phyloP scores from a whole-genome alignment of 495 filamentous ascomycete species.

The Cenococcum geophilum region DNA sequence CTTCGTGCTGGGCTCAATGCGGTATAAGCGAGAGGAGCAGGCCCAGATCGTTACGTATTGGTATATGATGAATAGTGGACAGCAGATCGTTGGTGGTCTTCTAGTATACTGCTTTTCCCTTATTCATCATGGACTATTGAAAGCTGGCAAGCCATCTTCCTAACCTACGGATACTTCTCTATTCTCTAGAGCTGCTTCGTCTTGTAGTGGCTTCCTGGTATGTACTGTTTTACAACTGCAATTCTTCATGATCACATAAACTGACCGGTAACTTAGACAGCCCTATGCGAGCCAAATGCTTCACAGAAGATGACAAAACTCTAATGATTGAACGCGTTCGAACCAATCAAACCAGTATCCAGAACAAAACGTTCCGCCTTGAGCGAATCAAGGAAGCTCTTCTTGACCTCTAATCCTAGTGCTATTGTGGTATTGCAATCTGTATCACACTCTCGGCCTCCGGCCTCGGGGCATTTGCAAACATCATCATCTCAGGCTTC shows the following conservation, averaged over 20 bases:
- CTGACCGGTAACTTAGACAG: conserved; percentile 22
- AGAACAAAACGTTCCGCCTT: conserved; percentile 23
- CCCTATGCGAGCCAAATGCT: conserved; percentile 36
- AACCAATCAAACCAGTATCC: conserved; percentile 23
- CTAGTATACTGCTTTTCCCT: conserved; percentile 54
- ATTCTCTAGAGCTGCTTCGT: conserved; percentile 46
- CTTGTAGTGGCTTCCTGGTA: conserved; percentile 30
- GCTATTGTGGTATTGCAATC: conserved; percentile 52
- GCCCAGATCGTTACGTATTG: conserved; percentile 61
- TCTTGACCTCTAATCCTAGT: conserved; percentile 45
- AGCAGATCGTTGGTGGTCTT: conserved; percentile 46
- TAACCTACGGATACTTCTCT: conserved; percentile 51
- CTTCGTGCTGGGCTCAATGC: conserved; percentile 61
- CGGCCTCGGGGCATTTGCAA: conserved; percentile 50
- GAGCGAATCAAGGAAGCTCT: conserved; percentile 42
- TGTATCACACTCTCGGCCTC: conserved; percentile 64
- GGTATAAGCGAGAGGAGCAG: conserved; percentile 66
- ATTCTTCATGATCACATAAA: background rate
- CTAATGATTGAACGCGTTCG: conserved; percentile 26
- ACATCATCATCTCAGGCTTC: conserved; percentile 53
- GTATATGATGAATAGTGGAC: conserved; percentile 60
- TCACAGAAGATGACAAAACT: conserved; percentile 35
- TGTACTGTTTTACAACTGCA: background rate
- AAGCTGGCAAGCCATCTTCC: conserved; percentile 56
- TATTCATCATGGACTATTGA: conserved; percentile 41